phyloP scores from a whole-genome alignment of 768 basidiomycete genomes.

The Paxillus rubicundulus region DNA sequence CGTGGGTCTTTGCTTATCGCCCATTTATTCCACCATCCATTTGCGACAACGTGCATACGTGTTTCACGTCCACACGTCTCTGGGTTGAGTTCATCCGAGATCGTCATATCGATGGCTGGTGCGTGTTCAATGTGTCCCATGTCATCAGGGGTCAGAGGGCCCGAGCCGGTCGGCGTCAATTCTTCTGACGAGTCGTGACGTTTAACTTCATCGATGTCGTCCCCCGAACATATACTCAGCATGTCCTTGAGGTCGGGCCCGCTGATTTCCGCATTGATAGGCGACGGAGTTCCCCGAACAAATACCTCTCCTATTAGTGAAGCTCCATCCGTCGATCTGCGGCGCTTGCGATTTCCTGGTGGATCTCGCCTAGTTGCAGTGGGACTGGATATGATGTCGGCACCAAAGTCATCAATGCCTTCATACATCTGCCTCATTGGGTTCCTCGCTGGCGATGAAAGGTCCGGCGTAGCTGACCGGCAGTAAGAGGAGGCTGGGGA shows the following conservation, averaged over 20 bases:
- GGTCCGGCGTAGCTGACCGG: conserved; percentile 51
- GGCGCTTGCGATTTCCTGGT: conserved; percentile 6
- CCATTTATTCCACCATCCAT: conserved; percentile 55
- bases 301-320: conserved; percentile 17
- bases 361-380: conserved; percentile 21
- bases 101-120: conserved; percentile 13
- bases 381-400: conserved; percentile 42
- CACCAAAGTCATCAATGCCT: conserved; percentile 44
- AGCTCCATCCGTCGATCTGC: conserved; percentile 1
- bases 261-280: conserved; percentile 12
- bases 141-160: conserved; percentile 35
- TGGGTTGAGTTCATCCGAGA: conserved; percentile 27
- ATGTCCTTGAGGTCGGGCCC: conserved; percentile 46
- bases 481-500: conserved; percentile 61
- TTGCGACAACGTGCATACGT: conserved; percentile 39
- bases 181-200: conserved; percentile 23
- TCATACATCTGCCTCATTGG: conserved; percentile 9
- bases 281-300: conserved; percentile 30
- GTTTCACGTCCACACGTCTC: conserved; percentile 25
- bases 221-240: conserved; percentile 42
- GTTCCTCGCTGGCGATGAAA: conserved; percentile 62
- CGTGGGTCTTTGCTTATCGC: conserved; percentile 30
- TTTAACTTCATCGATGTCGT: conserved; percentile 43
- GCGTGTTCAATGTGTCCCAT: conserved; percentile 8
- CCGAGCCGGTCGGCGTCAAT: conserved; percentile 33